Evolutionary conservation across 768 basidiomycete genomes (phyloP).

Genomic region (Kwoniella bestiolae): DNA sequence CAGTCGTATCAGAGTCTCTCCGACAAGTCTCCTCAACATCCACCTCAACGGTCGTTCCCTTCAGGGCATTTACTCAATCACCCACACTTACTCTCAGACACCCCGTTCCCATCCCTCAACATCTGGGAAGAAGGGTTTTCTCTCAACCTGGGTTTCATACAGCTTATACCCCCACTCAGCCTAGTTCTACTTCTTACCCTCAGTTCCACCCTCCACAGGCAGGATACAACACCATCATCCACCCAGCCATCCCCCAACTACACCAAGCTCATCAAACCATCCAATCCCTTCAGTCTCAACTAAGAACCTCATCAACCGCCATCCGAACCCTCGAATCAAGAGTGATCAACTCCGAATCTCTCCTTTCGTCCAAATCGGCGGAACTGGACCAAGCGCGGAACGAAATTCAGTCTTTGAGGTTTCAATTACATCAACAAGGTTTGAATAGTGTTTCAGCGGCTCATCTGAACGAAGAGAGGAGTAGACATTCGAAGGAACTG

Average conservation of each 20-base stretch:
- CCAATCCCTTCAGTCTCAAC: not conserved
- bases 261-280: not conserved
- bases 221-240: not conserved
- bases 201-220: too few relatives aligned
- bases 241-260: not conserved
- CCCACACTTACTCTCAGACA: too few relatives aligned
- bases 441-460: not conserved
- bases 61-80: too few relatives aligned
- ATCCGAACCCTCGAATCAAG: not conserved
- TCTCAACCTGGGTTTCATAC: too few relatives aligned
- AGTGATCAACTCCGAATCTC: slow-evolving; percentile 2
- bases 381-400: not conserved
- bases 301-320: not conserved
- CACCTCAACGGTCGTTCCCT: too few relatives aligned
- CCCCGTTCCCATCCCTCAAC: too few relatives aligned
- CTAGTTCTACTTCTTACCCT: too few relatives aligned
- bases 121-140: too few relatives aligned
- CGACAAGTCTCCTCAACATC: too few relatives aligned
- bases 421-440: not conserved
- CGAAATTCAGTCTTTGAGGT: not conserved
- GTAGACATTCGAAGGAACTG: not conserved
- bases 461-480: not conserved
- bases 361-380: not conserved
- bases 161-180: too few relatives aligned
- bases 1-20: too few relatives aligned